phyloP scores from a whole-genome alignment of 106 monocot genomes.

The Acanthochlamys bracteata region DNA sequence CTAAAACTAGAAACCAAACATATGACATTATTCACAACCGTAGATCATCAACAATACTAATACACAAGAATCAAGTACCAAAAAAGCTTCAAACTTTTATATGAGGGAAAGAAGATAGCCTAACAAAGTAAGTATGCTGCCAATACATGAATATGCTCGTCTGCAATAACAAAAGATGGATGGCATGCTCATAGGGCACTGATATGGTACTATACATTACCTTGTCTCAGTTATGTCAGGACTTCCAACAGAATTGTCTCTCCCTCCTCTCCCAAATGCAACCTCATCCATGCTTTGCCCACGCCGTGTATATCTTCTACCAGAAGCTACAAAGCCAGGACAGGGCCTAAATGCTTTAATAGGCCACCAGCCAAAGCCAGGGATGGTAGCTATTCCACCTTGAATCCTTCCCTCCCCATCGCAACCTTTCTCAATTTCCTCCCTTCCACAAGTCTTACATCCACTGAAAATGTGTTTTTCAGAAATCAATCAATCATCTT shows the following conservation, averaged over 20 bases:
- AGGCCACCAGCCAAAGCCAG: constrained; percentile 98
- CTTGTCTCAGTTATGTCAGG: constrained; percentile 13
- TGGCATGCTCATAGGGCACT: too few relatives aligned
- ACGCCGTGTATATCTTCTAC: constrained; percentile 66
- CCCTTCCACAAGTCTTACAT: constrained; percentile 69
- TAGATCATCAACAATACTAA: too few relatives aligned
- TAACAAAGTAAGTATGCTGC: too few relatives aligned
- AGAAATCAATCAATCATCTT: background rate
- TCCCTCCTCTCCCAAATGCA: constrained; percentile 53
- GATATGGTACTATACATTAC: background rate
- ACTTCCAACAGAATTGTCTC: constrained; percentile 13
- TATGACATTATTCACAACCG: too few relatives aligned
- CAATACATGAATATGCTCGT: too few relatives aligned
- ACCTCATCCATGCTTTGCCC: constrained; percentile 97
- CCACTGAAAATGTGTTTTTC: constrained; percentile 28
- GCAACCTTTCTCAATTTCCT: constrained; percentile 66
- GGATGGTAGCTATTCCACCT: constrained; percentile 88
- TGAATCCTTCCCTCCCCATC: constrained; percentile 95
- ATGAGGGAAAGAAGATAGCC: too few relatives aligned
- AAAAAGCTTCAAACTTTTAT: too few relatives aligned
- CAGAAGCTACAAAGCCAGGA: constrained; percentile 71
- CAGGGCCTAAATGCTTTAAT: constrained; percentile 89
- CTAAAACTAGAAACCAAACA: too few relatives aligned
- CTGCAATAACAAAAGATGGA: too few relatives aligned
- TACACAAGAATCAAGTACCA: too few relatives aligned